These are phyloP conservation scores for Gamarada debralockiae DNA, from an alignment of 495 filamentous ascomycete genomes.

Conservation along the genomic window DNA sequence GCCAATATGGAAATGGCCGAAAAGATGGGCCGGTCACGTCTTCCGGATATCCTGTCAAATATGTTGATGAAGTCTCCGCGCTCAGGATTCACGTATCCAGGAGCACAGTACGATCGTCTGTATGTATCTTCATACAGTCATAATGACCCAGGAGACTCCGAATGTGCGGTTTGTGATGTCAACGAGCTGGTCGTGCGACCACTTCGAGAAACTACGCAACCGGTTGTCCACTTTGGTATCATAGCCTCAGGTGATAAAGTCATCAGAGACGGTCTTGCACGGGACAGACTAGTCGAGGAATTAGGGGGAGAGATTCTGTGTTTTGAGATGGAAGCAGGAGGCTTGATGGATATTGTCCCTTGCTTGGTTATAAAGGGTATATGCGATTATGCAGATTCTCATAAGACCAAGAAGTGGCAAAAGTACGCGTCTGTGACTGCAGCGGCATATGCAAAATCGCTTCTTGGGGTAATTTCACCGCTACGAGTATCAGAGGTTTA, in stretches of 20 bases:
- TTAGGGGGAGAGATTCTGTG: neutral
- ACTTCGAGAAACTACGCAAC: neutral
- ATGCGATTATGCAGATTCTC: too few relatives aligned
- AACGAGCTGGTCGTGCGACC: neutral
- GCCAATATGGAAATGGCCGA: neutral
- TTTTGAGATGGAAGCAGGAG: too few relatives aligned
- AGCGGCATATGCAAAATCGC: conserved; percentile 31
- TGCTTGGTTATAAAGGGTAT: conserved; percentile 1
- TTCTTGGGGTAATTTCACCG: too few relatives aligned
- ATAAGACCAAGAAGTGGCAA: conserved; percentile 35
- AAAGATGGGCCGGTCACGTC: neutral
- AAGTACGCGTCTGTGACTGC: conserved; percentile 27
- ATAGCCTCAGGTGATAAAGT: neutral
- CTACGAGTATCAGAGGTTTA: too few relatives aligned
- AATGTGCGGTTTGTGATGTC: neutral
- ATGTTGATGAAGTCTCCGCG: too few relatives aligned
- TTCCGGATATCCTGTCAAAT: conserved; percentile 15
- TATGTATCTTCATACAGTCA: neutral
- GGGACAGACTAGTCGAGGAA: neutral
- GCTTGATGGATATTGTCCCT: neutral
- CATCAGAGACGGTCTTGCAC: neutral
- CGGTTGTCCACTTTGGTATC: neutral
- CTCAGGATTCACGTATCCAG: conserved; percentile 1
- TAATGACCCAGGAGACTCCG: neutral
- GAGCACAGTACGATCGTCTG: neutral